Base-by-base conservation (phyloP, 2,329 filamentous ascomycete species). In the Ophiocordyceps camponoti-floridani region DNA sequence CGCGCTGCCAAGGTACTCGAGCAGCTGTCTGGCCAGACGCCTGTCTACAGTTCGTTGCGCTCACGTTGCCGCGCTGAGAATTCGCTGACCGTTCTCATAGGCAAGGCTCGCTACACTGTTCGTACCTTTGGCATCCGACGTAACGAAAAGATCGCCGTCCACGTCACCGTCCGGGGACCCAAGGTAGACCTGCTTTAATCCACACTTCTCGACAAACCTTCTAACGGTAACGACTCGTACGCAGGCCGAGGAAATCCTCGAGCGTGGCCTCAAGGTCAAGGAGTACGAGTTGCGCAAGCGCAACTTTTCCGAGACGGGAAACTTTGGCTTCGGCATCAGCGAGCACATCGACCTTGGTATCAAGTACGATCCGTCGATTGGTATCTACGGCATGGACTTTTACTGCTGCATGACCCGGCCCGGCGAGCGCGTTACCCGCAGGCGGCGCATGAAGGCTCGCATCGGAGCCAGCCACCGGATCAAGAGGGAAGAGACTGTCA, bases 251-350 rank as follows among this genome's bases (percentile, higher is more conserved):
- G 91, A 98, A 75, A 98, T 98, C 64, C 83, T 98, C 65, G 91
- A 98, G 85, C 89, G 91, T 79, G 91, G 91, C 68, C 84, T 98
- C 68, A 98, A 98, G 83, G 91, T 98, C 81, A 98, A 98, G 87
- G 91, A 98, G 75, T 98, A 98, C 77, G 91, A 98, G 73, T 78
- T 98, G 62, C 84, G 86, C 74, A 94, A 91, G 81, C 83, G 84
- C 72, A 98, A 98, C 85, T 98, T 98, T 84, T 89, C 82, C 66
- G 86, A 94, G 80, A 96, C 89, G 56, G 91, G 91, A 68, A 94
- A 95, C 84, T 98, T 98, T 68, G 91, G 91, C 60, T 98, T 98
- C 79, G 91, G 91, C 77, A 98, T 98, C 77, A 87, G 78, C 75
- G 91, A 98, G 77, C 91, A 98, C 84, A 98, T 98, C 72, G 91